phyloP scores from a whole-genome alignment of 2,329 filamentous ascomycete genomes.

The Coleophoma crateriformis region DNA sequence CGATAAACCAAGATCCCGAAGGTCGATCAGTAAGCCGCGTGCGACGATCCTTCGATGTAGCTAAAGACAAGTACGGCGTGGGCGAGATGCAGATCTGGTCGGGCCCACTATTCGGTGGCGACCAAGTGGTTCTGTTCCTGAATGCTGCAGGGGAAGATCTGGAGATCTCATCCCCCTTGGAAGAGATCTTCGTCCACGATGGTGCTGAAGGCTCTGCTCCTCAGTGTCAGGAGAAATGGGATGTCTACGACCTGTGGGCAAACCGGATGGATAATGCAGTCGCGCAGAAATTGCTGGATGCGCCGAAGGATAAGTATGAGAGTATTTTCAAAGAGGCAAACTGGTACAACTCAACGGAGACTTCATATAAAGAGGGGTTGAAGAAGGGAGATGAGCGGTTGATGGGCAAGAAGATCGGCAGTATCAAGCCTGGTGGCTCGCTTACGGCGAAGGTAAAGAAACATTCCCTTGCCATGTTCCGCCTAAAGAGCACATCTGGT shows the following conservation, averaged over 20 bases:
- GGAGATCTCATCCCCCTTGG: conserved; percentile 38
- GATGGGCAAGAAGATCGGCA: conserved; percentile 35
- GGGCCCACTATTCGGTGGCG: conserved; percentile 9
- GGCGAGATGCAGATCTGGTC: conserved; percentile 1
- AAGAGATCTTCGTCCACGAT: conserved; percentile 42
- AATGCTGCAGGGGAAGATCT: conserved; percentile 36
- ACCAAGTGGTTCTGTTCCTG: conserved; percentile 35
- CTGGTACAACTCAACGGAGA: conserved; percentile 38
- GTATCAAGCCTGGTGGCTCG: conserved; percentile 30
- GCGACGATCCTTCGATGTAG: neutral
- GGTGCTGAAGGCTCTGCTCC: conserved; percentile 32
- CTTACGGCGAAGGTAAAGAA: conserved; percentile 34
- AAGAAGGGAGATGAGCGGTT: conserved; percentile 33
- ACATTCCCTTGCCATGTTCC: conserved; percentile 38
- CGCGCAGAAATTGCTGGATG: conserved; percentile 34
- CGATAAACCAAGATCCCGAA: conserved; percentile 15
- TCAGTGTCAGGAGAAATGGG: conserved; percentile 35
- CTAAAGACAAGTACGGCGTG: neutral
- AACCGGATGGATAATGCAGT: conserved; percentile 38
- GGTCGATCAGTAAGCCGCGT: conserved; percentile 8
- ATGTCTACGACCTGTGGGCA: conserved; percentile 46
- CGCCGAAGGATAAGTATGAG: conserved; percentile 12
- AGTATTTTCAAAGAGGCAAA: conserved; percentile 1
- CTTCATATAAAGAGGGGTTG: conserved; percentile 37
- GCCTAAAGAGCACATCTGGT: conserved; percentile 27